Evolutionary conservation across 208 protist species (phyloP).

Genomic region (Acanthamoeba rhysodes): DNA sequence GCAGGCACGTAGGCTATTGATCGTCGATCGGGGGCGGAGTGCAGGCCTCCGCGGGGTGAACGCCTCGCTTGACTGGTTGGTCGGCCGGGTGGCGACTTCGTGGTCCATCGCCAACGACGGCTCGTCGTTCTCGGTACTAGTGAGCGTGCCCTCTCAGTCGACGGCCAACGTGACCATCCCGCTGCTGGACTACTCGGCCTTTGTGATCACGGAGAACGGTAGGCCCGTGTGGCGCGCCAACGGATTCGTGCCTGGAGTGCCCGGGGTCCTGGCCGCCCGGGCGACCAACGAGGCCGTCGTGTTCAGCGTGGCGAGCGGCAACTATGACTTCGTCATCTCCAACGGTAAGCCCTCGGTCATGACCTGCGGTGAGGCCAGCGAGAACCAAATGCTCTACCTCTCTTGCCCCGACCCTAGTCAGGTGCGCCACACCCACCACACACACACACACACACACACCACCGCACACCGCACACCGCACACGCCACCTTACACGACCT

Average conservation of each 20-base stretch:
- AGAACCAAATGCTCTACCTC: background rate
- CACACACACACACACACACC: too few species aligned
- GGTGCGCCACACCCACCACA: background rate
- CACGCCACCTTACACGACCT: background rate
- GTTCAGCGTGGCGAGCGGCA: constrained; percentile 21
- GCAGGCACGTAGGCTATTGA: background rate
- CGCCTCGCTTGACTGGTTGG: background rate
- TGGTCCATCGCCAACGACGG: background rate
- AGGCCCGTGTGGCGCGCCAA: background rate
- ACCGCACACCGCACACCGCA: background rate
- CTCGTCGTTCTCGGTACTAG: background rate
- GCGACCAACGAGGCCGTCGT: background rate
- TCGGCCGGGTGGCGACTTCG: background rate
- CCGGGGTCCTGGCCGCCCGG: background rate
- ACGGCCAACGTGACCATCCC: constrained; percentile 3
- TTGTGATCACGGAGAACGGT: background rate
- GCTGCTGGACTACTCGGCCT: constrained; percentile 48
- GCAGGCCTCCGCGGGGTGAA: background rate
- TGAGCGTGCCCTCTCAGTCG: background rate
- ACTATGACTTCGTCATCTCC: background rate
- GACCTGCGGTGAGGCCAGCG: background rate
- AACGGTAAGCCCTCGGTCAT: background rate
- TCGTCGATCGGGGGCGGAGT: background rate
- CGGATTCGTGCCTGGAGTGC: background rate
- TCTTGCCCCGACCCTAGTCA: background rate